phyloP scores from a whole-genome alignment of 305 asterid genomes.

The Caryopteris hybrid region DNA sequence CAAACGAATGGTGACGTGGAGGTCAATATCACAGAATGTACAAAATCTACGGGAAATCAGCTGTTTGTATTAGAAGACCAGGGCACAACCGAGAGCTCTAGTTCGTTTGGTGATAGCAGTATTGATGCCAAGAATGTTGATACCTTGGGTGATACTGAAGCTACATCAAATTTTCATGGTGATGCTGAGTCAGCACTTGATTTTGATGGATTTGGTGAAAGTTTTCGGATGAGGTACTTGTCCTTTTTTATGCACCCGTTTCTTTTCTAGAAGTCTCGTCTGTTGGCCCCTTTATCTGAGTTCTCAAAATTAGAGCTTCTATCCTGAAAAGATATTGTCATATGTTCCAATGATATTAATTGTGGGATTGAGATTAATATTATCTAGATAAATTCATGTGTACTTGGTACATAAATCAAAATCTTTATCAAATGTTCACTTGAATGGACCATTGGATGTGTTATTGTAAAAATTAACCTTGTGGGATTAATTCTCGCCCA shows the following conservation, averaged over 20 bases:
- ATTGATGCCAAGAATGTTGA: constrained; percentile 41
- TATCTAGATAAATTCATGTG: not conserved
- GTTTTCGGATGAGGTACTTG: constrained; percentile 42
- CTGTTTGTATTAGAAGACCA: constrained; percentile 33
- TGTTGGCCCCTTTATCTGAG: not conserved
- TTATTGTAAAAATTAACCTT: no score
- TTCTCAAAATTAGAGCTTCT: constrained; percentile 7
- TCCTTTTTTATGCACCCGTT: constrained; percentile 14
- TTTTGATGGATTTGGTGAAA: constrained; percentile 39
- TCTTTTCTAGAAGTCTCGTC: not conserved
- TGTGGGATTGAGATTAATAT: not conserved
- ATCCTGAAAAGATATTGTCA: not conserved
- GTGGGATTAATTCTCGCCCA: not conserved
- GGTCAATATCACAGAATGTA: constrained; percentile 40
- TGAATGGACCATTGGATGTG: not conserved
- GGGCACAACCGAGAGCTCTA: constrained; percentile 68
- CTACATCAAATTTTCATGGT: constrained; percentile 37
- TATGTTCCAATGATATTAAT: not conserved
- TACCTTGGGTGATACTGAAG: constrained; percentile 44
- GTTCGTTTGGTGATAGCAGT: constrained; percentile 68
- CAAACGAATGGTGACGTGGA: constrained; percentile 35
- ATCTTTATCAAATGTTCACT: not conserved
- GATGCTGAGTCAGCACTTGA: constrained; percentile 32
- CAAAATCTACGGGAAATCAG: constrained; percentile 35
- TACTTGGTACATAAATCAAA: not conserved